These are phyloP conservation scores for Coemansia asiatica DNA, from an alignment of 192 early-diverging fungal genomes.

Conservation along the genomic window DNA sequence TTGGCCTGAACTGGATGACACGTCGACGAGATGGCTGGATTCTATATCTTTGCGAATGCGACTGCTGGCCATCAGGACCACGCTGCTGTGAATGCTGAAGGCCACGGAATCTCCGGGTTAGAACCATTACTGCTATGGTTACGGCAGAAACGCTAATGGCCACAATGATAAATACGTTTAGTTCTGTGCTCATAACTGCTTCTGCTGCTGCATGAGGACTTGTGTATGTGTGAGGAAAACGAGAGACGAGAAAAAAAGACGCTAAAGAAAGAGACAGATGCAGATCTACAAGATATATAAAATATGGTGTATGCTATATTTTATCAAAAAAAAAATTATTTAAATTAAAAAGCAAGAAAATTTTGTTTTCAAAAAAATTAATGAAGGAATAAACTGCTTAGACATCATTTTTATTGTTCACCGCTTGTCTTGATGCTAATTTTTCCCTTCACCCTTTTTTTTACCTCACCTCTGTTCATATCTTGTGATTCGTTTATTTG, in stretches of 20 bases:
- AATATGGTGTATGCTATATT: too few relatives aligned
- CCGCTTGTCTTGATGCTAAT: too few relatives aligned
- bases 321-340: too few relatives aligned
- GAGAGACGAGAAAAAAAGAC: neutral
- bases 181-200: conserved; percentile 24
- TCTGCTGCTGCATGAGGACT: neutral
- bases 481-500: neutral
- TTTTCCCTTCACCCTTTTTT: too few relatives aligned
- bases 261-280: too few relatives aligned
- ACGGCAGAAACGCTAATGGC: conserved; percentile 22
- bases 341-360: too few relatives aligned
- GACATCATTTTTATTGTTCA: too few relatives aligned
- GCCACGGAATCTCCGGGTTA: conserved; percentile 27
- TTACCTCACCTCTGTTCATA: neutral
- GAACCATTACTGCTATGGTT: conserved; percentile 17
- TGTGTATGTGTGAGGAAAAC: neutral
- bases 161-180: conserved; percentile 30
- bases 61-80: neutral
- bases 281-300: too few relatives aligned
- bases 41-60: neutral
- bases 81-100: neutral
- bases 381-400: too few relatives aligned
- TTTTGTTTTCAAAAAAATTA: too few relatives aligned
- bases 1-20: conserved; percentile 25
- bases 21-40: neutral